A percentile compares a stretch with the other conserved stretches of the same genome.
Conservation (phyloP, 1,139 yeast species). For the Tardiomyces blankii region DNA sequence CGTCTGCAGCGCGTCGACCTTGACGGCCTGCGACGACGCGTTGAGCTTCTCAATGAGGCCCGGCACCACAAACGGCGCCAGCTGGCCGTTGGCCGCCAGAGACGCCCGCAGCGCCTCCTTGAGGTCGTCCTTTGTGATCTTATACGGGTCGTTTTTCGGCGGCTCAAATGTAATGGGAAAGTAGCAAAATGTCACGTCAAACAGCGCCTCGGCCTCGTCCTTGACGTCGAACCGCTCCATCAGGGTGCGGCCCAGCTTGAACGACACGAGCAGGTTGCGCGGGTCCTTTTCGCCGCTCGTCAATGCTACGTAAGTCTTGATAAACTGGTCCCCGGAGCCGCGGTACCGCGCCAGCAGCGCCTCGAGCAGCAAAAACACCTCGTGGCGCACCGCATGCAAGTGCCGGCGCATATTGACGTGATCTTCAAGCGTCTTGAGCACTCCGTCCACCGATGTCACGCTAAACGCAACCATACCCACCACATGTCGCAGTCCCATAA, state of each 20-base stretch:
- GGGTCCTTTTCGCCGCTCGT: slow-evolving; percentile 95
- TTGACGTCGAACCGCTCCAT: slow-evolving; percentile 35
- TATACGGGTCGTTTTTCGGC: slow-evolving; percentile 83
- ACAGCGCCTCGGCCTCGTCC: slow-evolving; percentile 45
- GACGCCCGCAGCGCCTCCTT: slow-evolving; percentile 43
- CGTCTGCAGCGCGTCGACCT: slow-evolving; percentile 64
- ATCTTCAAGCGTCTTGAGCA: slow-evolving; percentile 35
- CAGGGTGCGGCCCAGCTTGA: slow-evolving; percentile 43
- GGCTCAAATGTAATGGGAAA: slow-evolving; percentile 95
- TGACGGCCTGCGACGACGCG: slow-evolving; percentile 68
- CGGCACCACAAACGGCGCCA: slow-evolving; percentile 66
- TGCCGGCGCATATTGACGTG: slow-evolving; percentile 49
- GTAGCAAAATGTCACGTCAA: slow-evolving; percentile 86
- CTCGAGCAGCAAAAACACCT: slow-evolving; percentile 43
- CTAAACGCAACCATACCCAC: slow-evolving; percentile 30
- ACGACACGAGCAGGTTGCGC: slow-evolving; percentile 63
- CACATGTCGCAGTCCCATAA: slow-evolving; percentile 46
- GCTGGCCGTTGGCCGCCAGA: slow-evolving; percentile 50
- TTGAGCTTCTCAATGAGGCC: slow-evolving; percentile 75
- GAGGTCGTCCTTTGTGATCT: slow-evolving; percentile 63
- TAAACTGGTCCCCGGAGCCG: slow-evolving; percentile 31
- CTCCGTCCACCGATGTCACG: slow-evolving; percentile 16
- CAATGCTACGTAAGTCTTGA: slow-evolving; percentile 49
- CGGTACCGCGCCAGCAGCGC: slow-evolving; percentile 19
- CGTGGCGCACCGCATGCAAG: slow-evolving; percentile 55